These are phyloP conservation scores for Guadua angustifolia DNA, from an alignment of 176 grass and related monocot genomes.

Conservation along the genomic window DNA sequence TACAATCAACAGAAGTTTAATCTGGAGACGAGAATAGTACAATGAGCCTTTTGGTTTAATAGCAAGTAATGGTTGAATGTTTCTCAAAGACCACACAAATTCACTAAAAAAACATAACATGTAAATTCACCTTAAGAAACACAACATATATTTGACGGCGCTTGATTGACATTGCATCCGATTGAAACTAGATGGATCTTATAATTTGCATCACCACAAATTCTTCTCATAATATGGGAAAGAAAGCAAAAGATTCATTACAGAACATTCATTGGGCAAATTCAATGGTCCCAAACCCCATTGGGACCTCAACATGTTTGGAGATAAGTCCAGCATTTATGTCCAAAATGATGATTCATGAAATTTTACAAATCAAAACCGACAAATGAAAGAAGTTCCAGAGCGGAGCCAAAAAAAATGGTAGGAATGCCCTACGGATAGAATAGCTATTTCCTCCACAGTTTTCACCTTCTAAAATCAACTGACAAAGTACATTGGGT, in stretches of 20 bases:
- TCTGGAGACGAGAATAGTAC: neutral
- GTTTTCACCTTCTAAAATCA: constrained; percentile 36
- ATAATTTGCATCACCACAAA: neutral
- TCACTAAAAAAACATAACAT: neutral
- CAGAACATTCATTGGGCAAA: constrained; percentile 8
- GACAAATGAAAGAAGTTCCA: neutral
- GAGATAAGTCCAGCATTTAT: constrained; percentile 8
- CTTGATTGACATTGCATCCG: neutral
- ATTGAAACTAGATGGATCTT: neutral
- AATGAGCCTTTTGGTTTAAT: neutral
- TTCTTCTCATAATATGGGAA: neutral
- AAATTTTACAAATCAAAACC: constrained; percentile 7
- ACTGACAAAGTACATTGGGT: constrained; percentile 86
- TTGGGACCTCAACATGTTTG: neutral
- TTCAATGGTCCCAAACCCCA: neutral
- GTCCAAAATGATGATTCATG: neutral
- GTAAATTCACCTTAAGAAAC: neutral
- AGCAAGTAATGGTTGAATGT: neutral
- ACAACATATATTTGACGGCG: neutral
- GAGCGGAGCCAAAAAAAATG: neutral
- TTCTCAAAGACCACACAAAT: neutral
- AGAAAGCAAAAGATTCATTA: neutral
- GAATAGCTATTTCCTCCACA: neutral
- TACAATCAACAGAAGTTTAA: neutral
- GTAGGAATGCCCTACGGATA: neutral